These are phyloP conservation scores for Aspergillus brasiliensis DNA, from an alignment of 2,329 filamentous ascomycete genomes.

Conservation along the genomic window DNA sequence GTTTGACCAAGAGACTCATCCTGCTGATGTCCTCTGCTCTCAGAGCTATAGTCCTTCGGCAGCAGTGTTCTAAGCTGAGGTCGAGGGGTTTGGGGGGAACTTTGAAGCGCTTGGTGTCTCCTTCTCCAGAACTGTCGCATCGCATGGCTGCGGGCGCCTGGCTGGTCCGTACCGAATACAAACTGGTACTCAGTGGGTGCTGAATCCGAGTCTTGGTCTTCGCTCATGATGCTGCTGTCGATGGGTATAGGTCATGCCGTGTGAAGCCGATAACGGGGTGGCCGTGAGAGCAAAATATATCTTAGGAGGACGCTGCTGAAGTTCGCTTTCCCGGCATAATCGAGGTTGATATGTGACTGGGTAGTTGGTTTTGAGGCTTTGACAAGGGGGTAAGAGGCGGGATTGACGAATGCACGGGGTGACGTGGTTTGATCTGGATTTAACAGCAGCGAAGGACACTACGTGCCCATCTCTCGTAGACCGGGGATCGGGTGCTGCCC, in stretches of 20 bases:
- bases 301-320: neutral
- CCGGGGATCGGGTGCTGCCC: neutral
- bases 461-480: neutral
- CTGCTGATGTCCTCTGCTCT: neutral
- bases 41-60: neutral
- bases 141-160: neutral
- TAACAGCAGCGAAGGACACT: neutral
- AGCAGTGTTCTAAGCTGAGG: neutral
- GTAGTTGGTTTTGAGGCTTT: neutral
- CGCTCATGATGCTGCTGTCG: neutral
- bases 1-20: neutral
- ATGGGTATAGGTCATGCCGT: neutral
- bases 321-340: neutral
- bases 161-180: neutral
- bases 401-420: neutral
- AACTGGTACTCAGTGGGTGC: neutral
- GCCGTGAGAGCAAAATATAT: neutral
- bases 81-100: neutral
- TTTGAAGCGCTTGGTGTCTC: neutral
- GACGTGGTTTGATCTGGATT: neutral
- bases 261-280: neutral
- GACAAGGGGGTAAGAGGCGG: neutral
- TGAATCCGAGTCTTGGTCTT: neutral
- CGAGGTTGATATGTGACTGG: neutral
- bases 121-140: neutral